Conservation (phyloP, 768 basidiomycete genomes). For the Mycena haematopus region DNA sequence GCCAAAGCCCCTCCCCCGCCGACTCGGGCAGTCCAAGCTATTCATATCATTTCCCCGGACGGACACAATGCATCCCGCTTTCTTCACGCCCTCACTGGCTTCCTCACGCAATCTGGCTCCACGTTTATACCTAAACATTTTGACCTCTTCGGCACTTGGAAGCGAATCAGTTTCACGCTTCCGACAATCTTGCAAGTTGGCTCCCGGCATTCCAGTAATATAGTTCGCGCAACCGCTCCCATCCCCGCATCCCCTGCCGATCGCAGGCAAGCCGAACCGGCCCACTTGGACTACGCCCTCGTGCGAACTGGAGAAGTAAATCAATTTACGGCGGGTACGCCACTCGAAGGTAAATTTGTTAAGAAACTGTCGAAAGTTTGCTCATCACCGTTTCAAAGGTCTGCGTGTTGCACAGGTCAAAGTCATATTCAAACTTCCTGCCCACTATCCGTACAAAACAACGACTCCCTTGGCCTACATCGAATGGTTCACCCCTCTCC, state of each 20-base stretch:
- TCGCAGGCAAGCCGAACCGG: background rate
- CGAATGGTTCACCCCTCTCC: background rate
- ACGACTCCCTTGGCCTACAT: background rate
- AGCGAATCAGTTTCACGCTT: constrained; percentile 3
- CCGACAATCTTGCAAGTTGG: background rate
- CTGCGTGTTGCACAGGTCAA: background rate
- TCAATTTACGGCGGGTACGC: background rate
- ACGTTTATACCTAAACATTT: background rate
- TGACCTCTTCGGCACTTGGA: constrained; percentile 4
- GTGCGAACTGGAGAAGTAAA: background rate
- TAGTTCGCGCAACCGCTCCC: background rate
- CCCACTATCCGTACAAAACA: background rate
- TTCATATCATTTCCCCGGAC: background rate
- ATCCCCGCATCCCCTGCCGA: background rate
- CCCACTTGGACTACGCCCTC: background rate
- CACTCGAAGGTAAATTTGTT: background rate
- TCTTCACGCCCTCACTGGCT: background rate
- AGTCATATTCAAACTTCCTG: background rate
- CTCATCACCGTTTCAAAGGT: background rate
- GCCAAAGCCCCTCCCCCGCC: background rate
- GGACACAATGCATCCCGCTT: background rate
- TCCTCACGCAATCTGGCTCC: background rate
- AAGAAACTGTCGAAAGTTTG: background rate
- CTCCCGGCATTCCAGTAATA: background rate
- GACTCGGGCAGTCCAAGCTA: background rate